Conservation (phyloP, 2,329 filamentous ascomycete genomes). For the Orbilia javanica region DNA sequence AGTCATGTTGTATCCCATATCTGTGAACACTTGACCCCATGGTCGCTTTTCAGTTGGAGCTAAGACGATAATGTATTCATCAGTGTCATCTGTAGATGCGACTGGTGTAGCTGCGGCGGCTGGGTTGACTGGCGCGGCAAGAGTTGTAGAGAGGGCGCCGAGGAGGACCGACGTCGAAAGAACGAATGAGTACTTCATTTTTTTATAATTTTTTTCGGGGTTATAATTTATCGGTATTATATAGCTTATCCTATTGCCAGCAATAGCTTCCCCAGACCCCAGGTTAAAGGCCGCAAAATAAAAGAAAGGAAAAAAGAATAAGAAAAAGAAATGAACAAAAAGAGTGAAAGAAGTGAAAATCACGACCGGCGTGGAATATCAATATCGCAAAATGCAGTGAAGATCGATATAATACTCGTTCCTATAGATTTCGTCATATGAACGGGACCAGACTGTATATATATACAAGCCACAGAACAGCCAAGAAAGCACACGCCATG, state of each 20-base stretch:
- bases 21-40: slow-evolving; percentile 57
- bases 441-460: background rate
- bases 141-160: background rate
- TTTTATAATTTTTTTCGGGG: too few relatives aligned
- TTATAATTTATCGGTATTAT: background rate
- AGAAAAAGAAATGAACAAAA: background rate
- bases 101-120: background rate
- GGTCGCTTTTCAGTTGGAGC: slow-evolving; percentile 58
- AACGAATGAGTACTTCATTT: slow-evolving; percentile 14
- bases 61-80: slow-evolving; percentile 59
- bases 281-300: background rate
- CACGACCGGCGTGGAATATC: slow-evolving; percentile 14
- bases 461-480: slow-evolving; percentile 1
- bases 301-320: background rate
- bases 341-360: background rate
- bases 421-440: background rate
- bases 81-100: background rate
- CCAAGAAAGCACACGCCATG: background rate
- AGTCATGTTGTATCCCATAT: slow-evolving; percentile 61
- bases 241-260: background rate
- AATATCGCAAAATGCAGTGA: background rate
- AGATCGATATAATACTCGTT: background rate
- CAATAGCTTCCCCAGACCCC: background rate
- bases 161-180: slow-evolving; percentile 7
- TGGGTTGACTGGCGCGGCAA: background rate